phyloP scores from a whole-genome alignment of 306 rosid species.

The Hylodesmum podocarpum region DNA sequence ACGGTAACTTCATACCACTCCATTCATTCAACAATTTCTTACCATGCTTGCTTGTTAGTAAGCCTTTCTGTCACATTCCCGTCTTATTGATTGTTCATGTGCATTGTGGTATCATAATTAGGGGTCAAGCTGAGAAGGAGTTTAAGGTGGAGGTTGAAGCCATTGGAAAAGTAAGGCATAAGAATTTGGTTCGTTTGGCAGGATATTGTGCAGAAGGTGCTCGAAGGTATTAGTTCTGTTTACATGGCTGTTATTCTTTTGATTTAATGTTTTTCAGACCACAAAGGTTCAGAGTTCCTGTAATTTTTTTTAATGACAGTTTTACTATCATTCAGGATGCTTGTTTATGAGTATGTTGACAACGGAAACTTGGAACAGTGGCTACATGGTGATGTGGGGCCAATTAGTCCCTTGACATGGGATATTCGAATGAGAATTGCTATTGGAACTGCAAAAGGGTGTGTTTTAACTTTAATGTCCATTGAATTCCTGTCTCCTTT shows the following conservation, averaged over 20 bases:
- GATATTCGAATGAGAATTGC: conserved; percentile 86
- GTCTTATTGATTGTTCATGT: conserved; percentile 16
- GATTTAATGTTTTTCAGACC: neutral
- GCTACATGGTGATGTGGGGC: conserved; percentile 96
- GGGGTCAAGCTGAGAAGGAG: conserved; percentile 98
- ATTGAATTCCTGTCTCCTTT: neutral
- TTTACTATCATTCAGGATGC: conserved; percentile 63
- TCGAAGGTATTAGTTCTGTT: conserved; percentile 61
- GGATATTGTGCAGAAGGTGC: conserved; percentile 96
- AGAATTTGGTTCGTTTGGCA: conserved; percentile 88
- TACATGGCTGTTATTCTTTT: conserved; percentile 10
- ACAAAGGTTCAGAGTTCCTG: neutral
- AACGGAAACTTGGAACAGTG: conserved; percentile 98
- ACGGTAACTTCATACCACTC: too few relatives aligned
- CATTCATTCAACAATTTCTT: neutral
- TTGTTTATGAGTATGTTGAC: conserved; percentile 87
- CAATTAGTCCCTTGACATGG: conserved; percentile 92
- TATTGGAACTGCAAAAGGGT: conserved; percentile 94
- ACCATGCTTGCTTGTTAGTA: neutral
- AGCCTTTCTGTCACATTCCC: neutral
- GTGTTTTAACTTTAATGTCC: conserved; percentile 28
- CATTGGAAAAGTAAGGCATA: conserved; percentile 95
- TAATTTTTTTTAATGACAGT: neutral
- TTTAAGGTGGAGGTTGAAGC: conserved; percentile 98
- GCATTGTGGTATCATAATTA: conserved; percentile 25